Conservation (phyloP, 305 asterid genomes). For the Fraxinus paxiana region DNA sequence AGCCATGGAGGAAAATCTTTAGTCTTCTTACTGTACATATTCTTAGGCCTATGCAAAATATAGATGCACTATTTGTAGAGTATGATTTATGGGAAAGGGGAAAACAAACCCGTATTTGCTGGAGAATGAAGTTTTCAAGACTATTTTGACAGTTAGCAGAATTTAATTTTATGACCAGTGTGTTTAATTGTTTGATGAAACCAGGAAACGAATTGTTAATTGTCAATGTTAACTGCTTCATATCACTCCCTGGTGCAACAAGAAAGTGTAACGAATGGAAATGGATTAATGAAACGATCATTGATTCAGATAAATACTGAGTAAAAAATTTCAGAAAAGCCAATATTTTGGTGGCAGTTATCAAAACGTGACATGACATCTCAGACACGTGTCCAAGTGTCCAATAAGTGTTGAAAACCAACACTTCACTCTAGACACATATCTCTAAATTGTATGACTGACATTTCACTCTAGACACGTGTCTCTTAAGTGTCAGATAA, state of each 20-base stretch:
- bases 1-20: constrained; percentile 30
- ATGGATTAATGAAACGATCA: not conserved
- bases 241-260: not conserved
- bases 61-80: not conserved
- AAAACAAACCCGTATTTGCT: constrained; percentile 19
- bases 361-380: not conserved
- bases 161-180: not conserved
- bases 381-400: not conserved
- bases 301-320: not conserved
- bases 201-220: not conserved
- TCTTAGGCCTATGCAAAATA: not conserved
- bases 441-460: not conserved
- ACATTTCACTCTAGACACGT: not conserved
- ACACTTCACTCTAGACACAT: not conserved
- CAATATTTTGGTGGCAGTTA: not conserved
- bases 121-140: constrained; percentile 33
- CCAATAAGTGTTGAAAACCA: not conserved
- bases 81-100: not conserved
- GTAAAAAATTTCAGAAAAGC: not conserved
- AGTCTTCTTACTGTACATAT: not conserved
- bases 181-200: not conserved
- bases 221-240: not conserved
- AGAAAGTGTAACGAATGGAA: not conserved
- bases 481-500: not conserved
- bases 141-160: constrained; percentile 3